Percentiles rank a stretch among this genome's conserved stretches.
Conservation (phyloP, 1,139 yeast genomes). For the Kodamaea anthophila region DNA sequence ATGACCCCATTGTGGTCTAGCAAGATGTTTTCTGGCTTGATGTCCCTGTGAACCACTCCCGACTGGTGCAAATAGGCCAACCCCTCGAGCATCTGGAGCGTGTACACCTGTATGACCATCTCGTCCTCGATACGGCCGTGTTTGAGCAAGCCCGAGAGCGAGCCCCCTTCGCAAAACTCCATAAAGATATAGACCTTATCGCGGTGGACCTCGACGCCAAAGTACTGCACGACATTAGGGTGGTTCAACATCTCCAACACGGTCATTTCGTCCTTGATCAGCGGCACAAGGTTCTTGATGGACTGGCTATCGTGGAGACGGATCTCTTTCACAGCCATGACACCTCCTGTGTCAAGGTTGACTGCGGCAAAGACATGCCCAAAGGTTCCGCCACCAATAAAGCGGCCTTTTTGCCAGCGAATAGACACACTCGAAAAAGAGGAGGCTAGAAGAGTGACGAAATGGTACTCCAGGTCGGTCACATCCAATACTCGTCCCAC, state of each 20-base stretch:
- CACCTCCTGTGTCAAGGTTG: constrained; percentile 90
- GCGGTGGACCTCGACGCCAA: constrained; percentile 94
- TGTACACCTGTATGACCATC: constrained; percentile 82
- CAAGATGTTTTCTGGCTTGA: constrained; percentile 90
- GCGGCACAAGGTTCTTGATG: constrained; percentile 77
- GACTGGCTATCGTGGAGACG: constrained; percentile 86
- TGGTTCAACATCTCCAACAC: constrained; percentile 91
- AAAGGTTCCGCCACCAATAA: constrained; percentile 93
- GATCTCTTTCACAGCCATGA: constrained; percentile 95
- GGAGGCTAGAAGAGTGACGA: constrained; percentile 79
- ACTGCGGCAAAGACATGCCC: constrained; percentile 92
- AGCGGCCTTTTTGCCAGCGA: constrained; percentile 95
- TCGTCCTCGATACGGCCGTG: constrained; percentile 97
- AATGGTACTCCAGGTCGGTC: constrained; percentile 80
- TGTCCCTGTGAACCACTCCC: constrained; percentile 95
- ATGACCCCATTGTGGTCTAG: constrained; percentile 90
- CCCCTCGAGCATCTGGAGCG: constrained; percentile 92
- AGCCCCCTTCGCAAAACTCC: constrained; percentile 98
- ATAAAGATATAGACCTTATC: constrained; percentile 92
- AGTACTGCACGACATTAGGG: constrained; percentile 93
- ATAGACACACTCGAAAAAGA: constrained; percentile 87
- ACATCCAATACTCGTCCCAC: constrained; percentile 90
- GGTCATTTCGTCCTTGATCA: constrained; percentile 93
- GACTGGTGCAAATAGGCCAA: constrained; percentile 89
- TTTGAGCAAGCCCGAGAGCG: constrained; percentile 68